Evolutionary conservation across 441 rosid genomes (phyloP).

Genomic region (Adansonia madagascariensis): DNA sequence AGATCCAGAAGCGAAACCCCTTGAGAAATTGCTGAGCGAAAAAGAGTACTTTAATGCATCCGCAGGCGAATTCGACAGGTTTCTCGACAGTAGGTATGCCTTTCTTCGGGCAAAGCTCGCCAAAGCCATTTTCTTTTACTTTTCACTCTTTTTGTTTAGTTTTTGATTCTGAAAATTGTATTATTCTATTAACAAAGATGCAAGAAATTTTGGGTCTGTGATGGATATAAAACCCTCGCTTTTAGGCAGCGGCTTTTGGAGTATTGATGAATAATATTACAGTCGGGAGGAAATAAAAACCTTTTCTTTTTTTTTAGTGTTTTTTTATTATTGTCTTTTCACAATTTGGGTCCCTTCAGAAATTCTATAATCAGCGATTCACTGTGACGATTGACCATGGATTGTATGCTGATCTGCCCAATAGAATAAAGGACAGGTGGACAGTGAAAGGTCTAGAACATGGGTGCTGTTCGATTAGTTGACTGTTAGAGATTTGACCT

Average conservation of each 20-base stretch:
- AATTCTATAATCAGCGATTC: background rate
- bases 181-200: too few species aligned
- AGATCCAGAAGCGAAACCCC: conserved; percentile 89
- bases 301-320: background rate
- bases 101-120: conserved; percentile 77
- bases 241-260: background rate
- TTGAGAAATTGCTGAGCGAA: conserved; percentile 54
- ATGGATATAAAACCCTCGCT: conserved; percentile 4
- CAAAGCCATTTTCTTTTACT: conserved; percentile 67
- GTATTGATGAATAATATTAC: too few species aligned
- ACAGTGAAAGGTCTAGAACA: background rate
- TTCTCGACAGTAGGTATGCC: conserved; percentile 57
- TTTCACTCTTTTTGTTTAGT: background rate
- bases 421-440: background rate
- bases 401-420: background rate
- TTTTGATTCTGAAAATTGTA: background rate
- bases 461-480: background rate
- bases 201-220: background rate
- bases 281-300: background rate
- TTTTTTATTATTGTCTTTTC: background rate
- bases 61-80: conserved; percentile 45
- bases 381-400: background rate
- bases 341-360: background rate
- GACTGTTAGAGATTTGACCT: background rate
- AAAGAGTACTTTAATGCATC: conserved; percentile 62